Evolutionary conservation across 106 monocot species (phyloP).

Genomic region (Phalaenopsis equestris): DNA sequence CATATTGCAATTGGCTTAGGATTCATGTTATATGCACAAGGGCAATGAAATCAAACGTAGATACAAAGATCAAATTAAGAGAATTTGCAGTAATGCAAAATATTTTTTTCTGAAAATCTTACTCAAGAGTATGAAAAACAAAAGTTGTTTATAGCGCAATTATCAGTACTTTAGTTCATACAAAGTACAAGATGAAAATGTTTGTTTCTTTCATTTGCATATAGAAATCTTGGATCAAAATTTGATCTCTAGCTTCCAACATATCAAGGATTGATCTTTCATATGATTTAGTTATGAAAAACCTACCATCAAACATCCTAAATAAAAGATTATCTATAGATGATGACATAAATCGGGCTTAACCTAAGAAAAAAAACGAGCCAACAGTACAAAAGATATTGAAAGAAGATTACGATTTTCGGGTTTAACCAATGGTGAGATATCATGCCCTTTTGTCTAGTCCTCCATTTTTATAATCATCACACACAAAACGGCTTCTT

Average conservation of each 20-base stretch:
- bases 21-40: neutral
- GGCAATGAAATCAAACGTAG: neutral
- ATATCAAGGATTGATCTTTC: too few species aligned
- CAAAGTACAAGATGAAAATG: neutral
- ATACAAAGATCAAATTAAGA: neutral
- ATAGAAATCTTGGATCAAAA: neutral
- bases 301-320: neutral
- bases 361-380: neutral
- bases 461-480: neutral
- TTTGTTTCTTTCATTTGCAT: neutral
- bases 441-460: neutral
- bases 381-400: neutral
- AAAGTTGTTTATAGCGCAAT: neutral
- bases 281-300: too few species aligned
- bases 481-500: too few species aligned
- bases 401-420: neutral
- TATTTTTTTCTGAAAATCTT: neutral
- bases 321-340: neutral
- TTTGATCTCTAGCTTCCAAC: too few species aligned
- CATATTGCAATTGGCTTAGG: neutral
- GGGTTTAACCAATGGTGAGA: neutral
- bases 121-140: neutral
- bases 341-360: neutral
- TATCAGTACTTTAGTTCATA: neutral
- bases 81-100: neutral